Evolutionary conservation across 2,329 filamentous ascomycete species (phyloP).

Genomic region (Pseudopithomyces chartarum): DNA sequence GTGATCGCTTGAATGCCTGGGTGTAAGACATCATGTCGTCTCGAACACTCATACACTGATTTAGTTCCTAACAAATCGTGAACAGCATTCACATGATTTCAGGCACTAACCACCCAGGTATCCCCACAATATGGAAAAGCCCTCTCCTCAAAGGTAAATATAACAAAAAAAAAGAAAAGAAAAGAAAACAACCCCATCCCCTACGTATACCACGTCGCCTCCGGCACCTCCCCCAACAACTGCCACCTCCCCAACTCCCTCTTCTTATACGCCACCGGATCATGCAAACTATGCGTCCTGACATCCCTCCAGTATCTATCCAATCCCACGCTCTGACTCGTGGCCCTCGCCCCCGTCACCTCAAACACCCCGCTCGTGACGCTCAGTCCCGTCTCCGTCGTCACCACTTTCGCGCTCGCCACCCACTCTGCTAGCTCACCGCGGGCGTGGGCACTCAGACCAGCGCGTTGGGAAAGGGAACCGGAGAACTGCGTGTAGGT

Average conservation of each 20-base stretch:
- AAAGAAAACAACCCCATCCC: neutral
- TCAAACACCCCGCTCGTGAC: conserved; percentile 69
- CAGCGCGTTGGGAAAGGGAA: conserved; percentile 26
- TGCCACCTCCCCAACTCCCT: conserved; percentile 64
- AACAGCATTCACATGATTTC: no score
- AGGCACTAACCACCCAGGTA: no score
- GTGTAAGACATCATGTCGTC: no score
- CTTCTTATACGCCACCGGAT: conserved; percentile 71
- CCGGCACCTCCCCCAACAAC: conserved; percentile 61
- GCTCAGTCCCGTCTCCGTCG: conserved; percentile 63
- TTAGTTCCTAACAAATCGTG: no score
- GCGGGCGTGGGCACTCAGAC: conserved; percentile 50
- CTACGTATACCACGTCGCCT: conserved; percentile 66
- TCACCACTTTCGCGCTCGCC: conserved; percentile 65
- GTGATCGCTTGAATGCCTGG: no score
- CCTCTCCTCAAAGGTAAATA: no score
- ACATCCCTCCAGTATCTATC: conserved; percentile 71
- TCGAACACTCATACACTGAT: no score
- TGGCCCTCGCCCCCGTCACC: conserved; percentile 64
- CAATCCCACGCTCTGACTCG: conserved; percentile 62
- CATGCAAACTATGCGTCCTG: conserved; percentile 69
- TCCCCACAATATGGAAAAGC: no score
- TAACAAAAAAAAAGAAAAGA: neutral
- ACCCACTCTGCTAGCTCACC: conserved; percentile 68
- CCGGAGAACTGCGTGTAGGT: conserved; percentile 52